Conservation (phyloP, 768 basidiomycete species). For the Kwoniella heveanensis region DNA sequence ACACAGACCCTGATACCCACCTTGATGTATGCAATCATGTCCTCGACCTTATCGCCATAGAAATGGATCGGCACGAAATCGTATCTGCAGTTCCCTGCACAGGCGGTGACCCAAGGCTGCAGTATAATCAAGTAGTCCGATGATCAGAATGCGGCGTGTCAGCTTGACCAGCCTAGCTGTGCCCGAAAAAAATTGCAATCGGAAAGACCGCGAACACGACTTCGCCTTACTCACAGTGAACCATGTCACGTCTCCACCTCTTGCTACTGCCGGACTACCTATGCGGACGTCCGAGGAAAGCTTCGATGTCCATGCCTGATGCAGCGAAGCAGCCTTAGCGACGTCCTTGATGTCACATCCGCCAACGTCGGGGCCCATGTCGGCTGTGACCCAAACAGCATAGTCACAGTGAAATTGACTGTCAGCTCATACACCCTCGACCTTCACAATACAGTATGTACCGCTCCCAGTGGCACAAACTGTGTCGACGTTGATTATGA, state of each 20-base stretch:
- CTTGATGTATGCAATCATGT: slow-evolving; percentile 32
- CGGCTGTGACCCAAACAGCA: too few relatives aligned
- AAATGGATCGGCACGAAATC: slow-evolving; percentile 51
- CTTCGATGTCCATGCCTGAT: slow-evolving; percentile 35
- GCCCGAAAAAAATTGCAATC: too few relatives aligned
- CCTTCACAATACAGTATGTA: too few relatives aligned
- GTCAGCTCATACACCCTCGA: too few relatives aligned
- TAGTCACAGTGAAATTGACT: too few relatives aligned
- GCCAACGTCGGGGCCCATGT: slow-evolving; percentile 21
- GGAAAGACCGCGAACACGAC: too few relatives aligned
- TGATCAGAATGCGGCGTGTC: not conserved
- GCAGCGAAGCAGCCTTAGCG: slow-evolving; percentile 28
- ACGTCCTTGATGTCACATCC: slow-evolving; percentile 34
- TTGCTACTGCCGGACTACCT: slow-evolving; percentile 43
- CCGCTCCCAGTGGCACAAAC: too few relatives aligned
- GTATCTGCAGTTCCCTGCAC: slow-evolving; percentile 43
- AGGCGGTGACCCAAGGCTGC: slow-evolving; percentile 45
- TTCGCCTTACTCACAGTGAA: slow-evolving; percentile 46
- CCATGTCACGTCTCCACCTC: slow-evolving; percentile 39
- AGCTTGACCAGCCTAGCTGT: too few relatives aligned
- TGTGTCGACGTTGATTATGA: not conserved
- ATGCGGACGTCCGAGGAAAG: slow-evolving; percentile 32
- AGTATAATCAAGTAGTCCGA: too few relatives aligned
- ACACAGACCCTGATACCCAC: too few relatives aligned
- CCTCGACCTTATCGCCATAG: slow-evolving; percentile 43